Conservation (phyloP, 495 filamentous ascomycete genomes). For the Aspergillus nidulans region DNA sequence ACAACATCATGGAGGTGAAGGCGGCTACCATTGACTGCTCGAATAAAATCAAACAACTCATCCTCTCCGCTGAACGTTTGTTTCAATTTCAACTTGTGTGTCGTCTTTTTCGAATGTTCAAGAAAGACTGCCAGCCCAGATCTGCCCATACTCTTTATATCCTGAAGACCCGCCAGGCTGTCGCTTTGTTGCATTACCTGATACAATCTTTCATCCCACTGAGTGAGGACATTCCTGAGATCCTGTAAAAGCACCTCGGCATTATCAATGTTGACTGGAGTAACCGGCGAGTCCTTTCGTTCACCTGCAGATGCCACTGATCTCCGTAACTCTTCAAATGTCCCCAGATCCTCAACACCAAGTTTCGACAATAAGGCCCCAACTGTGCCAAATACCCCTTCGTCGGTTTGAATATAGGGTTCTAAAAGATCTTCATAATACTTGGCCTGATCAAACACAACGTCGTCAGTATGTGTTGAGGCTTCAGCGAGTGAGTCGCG, state of each 20-base stretch:
- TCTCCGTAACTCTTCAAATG: slow-evolving; percentile 37
- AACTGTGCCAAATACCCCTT: slow-evolving; percentile 67
- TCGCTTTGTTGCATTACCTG: slow-evolving; percentile 53
- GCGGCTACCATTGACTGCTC: slow-evolving; percentile 50
- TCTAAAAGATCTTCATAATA: slow-evolving; percentile 69
- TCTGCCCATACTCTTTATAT: slow-evolving; percentile 44
- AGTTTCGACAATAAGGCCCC: slow-evolving; percentile 63
- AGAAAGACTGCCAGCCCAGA: slow-evolving; percentile 69
- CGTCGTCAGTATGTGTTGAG: slow-evolving; percentile 45
- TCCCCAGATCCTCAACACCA: slow-evolving; percentile 51
- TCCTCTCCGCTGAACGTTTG: slow-evolving; percentile 52
- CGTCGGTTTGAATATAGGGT: slow-evolving; percentile 64
- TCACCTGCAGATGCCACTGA: slow-evolving; percentile 14
- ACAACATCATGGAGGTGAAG: slow-evolving; percentile 57
- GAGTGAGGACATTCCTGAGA: slow-evolving; percentile 48
- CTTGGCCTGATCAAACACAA: slow-evolving; percentile 59
- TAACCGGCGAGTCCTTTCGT: slow-evolving; percentile 17
- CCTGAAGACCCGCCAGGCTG: slow-evolving; percentile 45
- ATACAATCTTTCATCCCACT: slow-evolving; percentile 58
- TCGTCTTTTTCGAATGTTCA: slow-evolving; percentile 66
- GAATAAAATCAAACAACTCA: slow-evolving; percentile 53
- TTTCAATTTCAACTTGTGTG: slow-evolving; percentile 46
- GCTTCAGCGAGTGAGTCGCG: slow-evolving; percentile 64
- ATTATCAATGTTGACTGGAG: slow-evolving; percentile 3
- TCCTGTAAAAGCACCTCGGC: slow-evolving; percentile 43